phyloP scores from a whole-genome alignment of 108 stramenopile genomes.

The Nitzschia inconspicua region DNA sequence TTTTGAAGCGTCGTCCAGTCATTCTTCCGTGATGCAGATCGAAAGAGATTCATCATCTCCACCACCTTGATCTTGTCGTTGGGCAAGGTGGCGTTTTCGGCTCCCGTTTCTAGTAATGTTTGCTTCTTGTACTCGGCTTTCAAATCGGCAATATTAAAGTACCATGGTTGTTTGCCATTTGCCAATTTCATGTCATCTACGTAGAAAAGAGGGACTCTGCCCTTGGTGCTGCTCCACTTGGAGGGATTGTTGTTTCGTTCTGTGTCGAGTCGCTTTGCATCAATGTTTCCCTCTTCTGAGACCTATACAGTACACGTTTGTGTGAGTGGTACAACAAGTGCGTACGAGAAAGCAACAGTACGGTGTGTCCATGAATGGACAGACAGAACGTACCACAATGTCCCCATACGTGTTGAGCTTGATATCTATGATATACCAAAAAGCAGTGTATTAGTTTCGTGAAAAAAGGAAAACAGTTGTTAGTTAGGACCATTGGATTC shows the following conservation, averaged over 20 bases:
- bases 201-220: constrained; percentile 23
- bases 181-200: constrained; percentile 4
- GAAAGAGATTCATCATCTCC: constrained; percentile 14
- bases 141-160: constrained; percentile 15
- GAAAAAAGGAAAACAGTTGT: no score
- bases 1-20: background rate
- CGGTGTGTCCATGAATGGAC: no score
- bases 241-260: background rate
- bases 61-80: constrained; percentile 4
- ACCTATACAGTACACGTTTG: no score
- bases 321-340: no score
- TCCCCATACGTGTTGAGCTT: constrained; percentile 17
- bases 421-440: no score
- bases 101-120: background rate
- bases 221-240: constrained; percentile 29
- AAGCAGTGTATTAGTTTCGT: no score
- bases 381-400: no score
- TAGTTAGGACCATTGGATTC: no score
- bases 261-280: constrained; percentile 16
- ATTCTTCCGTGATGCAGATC: background rate
- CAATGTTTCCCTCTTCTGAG: constrained; percentile 17
- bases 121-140: constrained; percentile 14
- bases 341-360: no score
- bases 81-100: background rate
- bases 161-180: constrained; percentile 5